A percentile compares a stretch with the other conserved stretches of the same genome.
Conservation (phyloP, 805 yeast species). For the Kuraishia piskuri region DNA sequence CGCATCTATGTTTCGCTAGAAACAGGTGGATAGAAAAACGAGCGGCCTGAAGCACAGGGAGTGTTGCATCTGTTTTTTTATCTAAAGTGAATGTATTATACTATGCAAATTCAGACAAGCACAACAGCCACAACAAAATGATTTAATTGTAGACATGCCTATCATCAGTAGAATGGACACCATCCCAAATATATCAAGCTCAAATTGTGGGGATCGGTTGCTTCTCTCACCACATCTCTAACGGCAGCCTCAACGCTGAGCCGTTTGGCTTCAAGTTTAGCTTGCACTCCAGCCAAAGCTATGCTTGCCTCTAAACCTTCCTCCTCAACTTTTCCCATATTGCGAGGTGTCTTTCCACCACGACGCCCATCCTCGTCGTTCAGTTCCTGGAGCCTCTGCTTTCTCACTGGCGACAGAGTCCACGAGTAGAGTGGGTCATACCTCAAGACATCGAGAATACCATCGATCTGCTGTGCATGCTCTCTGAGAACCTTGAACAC, state of each 20-base stretch:
- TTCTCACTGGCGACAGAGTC: conserved; percentile 71
- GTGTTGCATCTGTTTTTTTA: neutral
- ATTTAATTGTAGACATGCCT: neutral
- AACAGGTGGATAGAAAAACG: no score
- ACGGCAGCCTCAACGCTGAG: conserved; percentile 81
- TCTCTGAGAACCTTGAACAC: conserved; percentile 59
- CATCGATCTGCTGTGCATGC: conserved; percentile 61
- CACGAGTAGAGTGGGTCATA: conserved; percentile 94
- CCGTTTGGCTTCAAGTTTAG: conserved; percentile 56
- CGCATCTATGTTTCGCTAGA: neutral
- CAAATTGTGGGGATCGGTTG: conserved; percentile 57
- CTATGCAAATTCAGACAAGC: neutral
- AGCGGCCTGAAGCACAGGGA: neutral
- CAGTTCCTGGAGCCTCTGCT: conserved; percentile 29
- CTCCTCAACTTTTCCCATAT: conserved; percentile 15
- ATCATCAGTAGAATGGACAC: conserved; percentile 51
- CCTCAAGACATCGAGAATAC: conserved; percentile 75
- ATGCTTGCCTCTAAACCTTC: conserved; percentile 69
- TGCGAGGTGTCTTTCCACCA: neutral
- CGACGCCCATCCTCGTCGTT: neutral
- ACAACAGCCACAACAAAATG: neutral
- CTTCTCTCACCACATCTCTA: conserved; percentile 70
- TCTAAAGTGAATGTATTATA: neutral
- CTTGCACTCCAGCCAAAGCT: conserved; percentile 66
- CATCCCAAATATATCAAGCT: conserved; percentile 77